Evolutionary conservation across 495 filamentous ascomycete genomes (phyloP).

Genomic region (Friedmanniomyces simplex): DNA sequence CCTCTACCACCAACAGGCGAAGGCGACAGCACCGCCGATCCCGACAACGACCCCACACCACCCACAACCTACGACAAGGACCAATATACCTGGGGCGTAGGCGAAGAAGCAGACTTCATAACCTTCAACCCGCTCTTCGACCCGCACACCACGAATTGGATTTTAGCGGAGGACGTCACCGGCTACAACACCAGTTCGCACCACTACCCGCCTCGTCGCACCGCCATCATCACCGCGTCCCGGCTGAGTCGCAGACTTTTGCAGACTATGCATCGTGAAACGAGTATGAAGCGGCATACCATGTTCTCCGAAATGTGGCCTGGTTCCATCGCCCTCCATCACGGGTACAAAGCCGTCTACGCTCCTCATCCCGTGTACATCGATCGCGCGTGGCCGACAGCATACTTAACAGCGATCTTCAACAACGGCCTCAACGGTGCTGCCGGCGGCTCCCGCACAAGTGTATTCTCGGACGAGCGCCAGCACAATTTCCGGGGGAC

Average conservation of each 20-base stretch:
- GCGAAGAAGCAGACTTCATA: slow-evolving; percentile 87
- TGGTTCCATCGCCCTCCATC: slow-evolving; percentile 72
- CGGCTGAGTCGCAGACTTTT: slow-evolving; percentile 77
- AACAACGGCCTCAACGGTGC: slow-evolving; percentile 80
- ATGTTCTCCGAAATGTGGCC: slow-evolving; percentile 98
- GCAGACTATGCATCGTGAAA: slow-evolving; percentile 81
- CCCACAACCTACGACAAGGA: slow-evolving; percentile 64
- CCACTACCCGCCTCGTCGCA: slow-evolving; percentile 51
- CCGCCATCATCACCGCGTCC: slow-evolving; percentile 77
- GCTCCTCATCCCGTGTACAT: slow-evolving; percentile 86
- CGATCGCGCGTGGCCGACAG: slow-evolving; percentile 77
- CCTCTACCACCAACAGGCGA: slow-evolving; percentile 54
- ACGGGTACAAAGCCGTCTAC: slow-evolving; percentile 91
- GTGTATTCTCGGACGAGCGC: slow-evolving; percentile 64
- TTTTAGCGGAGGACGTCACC: slow-evolving; percentile 75
- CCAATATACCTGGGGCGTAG: slow-evolving; percentile 77
- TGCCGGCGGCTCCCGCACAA: slow-evolving; percentile 57
- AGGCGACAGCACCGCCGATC: slow-evolving; percentile 54
- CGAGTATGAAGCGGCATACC: slow-evolving; percentile 64
- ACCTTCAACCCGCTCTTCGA: slow-evolving; percentile 92
- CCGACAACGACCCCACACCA: slow-evolving; percentile 60
- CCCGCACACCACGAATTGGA: slow-evolving; percentile 79
- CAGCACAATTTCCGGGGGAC: slow-evolving; percentile 85
- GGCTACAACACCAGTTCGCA: slow-evolving; percentile 65
- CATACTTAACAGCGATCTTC: slow-evolving; percentile 69